A percentile compares a stretch with the other conserved stretches of the same genome.
phyloP scores from a whole-genome alignment of 768 basidiomycete species.

The Phlebiopsis gigantea region DNA sequence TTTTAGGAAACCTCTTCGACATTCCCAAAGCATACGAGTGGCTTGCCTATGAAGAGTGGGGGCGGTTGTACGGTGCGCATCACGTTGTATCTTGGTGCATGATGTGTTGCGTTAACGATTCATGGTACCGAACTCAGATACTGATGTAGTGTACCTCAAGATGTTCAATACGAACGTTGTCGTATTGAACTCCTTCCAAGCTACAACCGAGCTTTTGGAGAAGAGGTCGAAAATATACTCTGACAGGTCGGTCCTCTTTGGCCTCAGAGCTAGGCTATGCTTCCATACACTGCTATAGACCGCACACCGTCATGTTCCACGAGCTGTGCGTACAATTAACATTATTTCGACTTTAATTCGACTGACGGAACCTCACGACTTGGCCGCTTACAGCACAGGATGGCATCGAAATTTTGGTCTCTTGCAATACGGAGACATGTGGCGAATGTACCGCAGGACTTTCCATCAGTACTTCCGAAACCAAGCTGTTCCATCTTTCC shows the following conservation, averaged over 20 bases:
- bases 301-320: constrained; percentile 6
- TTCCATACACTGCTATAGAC: too few species aligned
- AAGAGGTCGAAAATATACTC: constrained; percentile 29
- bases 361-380: background rate
- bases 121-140: background rate
- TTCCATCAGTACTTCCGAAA: constrained; percentile 11
- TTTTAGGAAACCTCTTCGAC: background rate
- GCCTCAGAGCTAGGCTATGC: too few species aligned
- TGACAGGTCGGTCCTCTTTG: constrained; percentile 18
- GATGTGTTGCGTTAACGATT: background rate
- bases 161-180: constrained; percentile 19
- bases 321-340: constrained; percentile 6
- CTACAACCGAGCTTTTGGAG: constrained; percentile 29
- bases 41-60: background rate
- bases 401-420: constrained; percentile 8
- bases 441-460: constrained; percentile 1
- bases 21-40: background rate
- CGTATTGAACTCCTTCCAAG: constrained; percentile 27
- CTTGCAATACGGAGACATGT: constrained; percentile 9
- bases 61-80: background rate
- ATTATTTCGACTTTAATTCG: background rate
- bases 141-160: background rate
- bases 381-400: constrained; percentile 9
- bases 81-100: background rate
- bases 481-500: background rate